Evolutionary conservation across 1,284 basidiomycete species (phyloP).

Genomic region (Pascua sp.): DNA sequence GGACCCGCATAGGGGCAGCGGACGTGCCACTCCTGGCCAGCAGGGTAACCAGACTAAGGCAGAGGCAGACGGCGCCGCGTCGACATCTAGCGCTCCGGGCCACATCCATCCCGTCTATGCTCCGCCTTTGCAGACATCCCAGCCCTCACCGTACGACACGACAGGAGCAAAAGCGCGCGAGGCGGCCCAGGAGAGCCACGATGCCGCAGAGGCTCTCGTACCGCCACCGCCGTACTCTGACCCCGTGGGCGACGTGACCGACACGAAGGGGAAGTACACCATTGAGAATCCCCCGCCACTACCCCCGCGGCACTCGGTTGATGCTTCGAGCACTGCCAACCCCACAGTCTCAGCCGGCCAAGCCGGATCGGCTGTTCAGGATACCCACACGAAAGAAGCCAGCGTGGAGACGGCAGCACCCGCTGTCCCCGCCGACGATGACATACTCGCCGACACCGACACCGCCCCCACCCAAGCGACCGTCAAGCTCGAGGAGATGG

Average conservation of each 20-base stretch:
- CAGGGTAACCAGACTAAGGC: no score
- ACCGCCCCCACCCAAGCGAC: constrained; percentile 6
- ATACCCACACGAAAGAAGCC: no score
- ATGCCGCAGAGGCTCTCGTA: background rate
- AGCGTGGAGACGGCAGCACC: background rate
- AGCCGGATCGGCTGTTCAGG: no score
- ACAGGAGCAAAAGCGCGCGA: background rate
- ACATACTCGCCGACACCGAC: background rate
- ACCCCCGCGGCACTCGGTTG: background rate
- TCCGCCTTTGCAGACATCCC: no score
- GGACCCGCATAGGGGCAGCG: background rate
- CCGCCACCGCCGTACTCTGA: background rate
- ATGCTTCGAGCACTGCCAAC: no score
- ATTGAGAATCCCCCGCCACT: background rate
- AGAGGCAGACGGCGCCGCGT: no score
- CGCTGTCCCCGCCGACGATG: background rate
- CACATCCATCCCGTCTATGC: no score
- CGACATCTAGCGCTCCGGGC: no score
- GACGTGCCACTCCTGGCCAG: no score
- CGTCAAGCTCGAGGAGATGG: constrained; percentile 21
- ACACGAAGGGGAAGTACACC: background rate
- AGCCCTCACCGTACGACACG: background rate
- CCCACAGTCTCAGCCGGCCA: no score
- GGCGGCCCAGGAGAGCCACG: background rate
- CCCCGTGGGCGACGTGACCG: background rate